Conservation (phyloP, 352 stramenopile genomes). For the Pilasporangium apinafurcum region DNA sequence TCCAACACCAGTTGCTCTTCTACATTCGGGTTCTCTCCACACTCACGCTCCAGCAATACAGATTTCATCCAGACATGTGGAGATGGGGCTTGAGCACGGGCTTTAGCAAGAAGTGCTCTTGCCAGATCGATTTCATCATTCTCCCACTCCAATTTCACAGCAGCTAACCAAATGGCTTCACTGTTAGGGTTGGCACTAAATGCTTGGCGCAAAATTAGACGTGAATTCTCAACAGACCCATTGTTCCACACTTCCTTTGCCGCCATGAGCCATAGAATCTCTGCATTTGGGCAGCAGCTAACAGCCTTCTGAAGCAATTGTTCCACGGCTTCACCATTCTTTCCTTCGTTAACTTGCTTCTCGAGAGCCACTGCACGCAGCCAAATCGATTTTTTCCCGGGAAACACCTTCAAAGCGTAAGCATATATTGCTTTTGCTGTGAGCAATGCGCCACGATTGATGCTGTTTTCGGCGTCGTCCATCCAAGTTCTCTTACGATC, state of each 20-base stretch:
- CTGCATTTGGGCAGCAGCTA: slow-evolving; percentile 89
- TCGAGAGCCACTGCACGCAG: slow-evolving; percentile 95
- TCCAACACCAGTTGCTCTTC: slow-evolving; percentile 89
- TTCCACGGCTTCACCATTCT: slow-evolving; percentile 73
- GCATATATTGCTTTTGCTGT: slow-evolving; percentile 95
- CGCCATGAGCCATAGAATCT: slow-evolving; percentile 97
- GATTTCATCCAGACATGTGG: slow-evolving; percentile 97
- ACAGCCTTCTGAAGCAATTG: slow-evolving; percentile 91
- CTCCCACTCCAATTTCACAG: slow-evolving; percentile 98
- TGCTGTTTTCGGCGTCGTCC: slow-evolving; percentile 93
- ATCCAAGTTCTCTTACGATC: slow-evolving; percentile 97
- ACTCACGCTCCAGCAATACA: slow-evolving; percentile 94
- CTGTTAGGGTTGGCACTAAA: slow-evolving; percentile 96
- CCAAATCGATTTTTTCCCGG: slow-evolving; percentile 94
- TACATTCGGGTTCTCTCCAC: slow-evolving; percentile 34
- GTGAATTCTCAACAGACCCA: slow-evolving; percentile 90
- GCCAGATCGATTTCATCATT: slow-evolving; percentile 95
- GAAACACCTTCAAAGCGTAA: slow-evolving; percentile 86
- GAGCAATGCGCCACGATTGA: slow-evolving; percentile 76
- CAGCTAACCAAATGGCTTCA: slow-evolving; percentile 94
- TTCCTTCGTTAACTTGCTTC: slow-evolving; percentile 87
- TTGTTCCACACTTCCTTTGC: slow-evolving; percentile 97
- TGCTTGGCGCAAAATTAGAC: slow-evolving; percentile 93
- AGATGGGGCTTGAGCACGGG: slow-evolving; percentile 78
- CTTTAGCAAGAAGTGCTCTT: slow-evolving; percentile 70